These are phyloP conservation scores for Sporothrix curviconia DNA, from an alignment of 2,329 filamentous ascomycete genomes.

Conservation along the genomic window DNA sequence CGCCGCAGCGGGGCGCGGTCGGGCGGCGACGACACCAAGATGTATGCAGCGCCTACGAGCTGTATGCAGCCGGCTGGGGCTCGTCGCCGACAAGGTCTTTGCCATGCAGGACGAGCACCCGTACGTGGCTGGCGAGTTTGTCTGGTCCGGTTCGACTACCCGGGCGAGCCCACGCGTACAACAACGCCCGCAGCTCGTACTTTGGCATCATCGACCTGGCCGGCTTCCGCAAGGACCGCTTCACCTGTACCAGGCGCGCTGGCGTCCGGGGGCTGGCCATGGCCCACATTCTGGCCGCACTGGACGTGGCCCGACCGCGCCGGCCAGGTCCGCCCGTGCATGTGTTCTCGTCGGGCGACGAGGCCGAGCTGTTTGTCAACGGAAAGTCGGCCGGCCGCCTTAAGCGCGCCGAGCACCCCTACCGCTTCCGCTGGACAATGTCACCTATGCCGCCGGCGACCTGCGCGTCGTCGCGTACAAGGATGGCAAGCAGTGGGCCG, in stretches of 20 bases:
- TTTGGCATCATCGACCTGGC: conserved; percentile 52
- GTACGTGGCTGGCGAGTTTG: conserved; percentile 43
- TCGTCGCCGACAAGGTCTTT: conserved; percentile 48
- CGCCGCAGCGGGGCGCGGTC: conserved; percentile 29
- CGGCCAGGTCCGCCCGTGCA: conserved; percentile 44
- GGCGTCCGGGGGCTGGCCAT: conserved; percentile 41
- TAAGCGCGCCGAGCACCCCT: conserved; percentile 28
- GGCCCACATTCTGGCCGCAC: conserved; percentile 49
- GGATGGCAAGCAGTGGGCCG: conserved; percentile 40
- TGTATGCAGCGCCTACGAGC: conserved; percentile 43
- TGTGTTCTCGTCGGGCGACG: conserved; percentile 45
- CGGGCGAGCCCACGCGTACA: conserved; percentile 32
- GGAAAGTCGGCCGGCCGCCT: conserved; percentile 38
- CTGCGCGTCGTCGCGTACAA: conserved; percentile 43
- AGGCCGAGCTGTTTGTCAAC: conserved; percentile 50
- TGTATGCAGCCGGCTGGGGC: conserved; percentile 42
- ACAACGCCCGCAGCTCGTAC: conserved; percentile 42
- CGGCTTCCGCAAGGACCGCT: conserved; percentile 51
- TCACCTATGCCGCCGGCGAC: conserved; percentile 42
- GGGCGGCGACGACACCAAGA: conserved; percentile 32
- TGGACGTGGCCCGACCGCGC: conserved; percentile 46
- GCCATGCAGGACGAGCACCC: conserved; percentile 38
- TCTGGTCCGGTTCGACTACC: conserved; percentile 28
- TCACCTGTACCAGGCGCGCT: conserved; percentile 48
- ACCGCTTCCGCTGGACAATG: conserved; percentile 47